phyloP scores from a whole-genome alignment of 176 grass and related monocot species.

The Hyparrhenia diplandra region DNA sequence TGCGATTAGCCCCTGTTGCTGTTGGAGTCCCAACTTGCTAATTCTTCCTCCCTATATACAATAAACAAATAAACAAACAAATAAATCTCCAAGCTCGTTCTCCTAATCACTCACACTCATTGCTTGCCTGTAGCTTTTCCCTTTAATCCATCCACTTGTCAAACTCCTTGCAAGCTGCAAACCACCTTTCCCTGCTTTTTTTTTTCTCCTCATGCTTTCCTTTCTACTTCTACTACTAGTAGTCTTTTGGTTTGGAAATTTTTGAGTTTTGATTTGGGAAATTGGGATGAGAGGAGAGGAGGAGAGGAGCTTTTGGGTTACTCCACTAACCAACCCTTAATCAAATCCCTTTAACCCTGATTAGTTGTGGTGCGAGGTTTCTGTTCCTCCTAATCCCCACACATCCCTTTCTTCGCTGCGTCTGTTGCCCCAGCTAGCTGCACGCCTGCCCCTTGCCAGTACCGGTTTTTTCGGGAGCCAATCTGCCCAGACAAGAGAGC shows the following conservation, averaged over 20 bases:
- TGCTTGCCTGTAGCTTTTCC: slow-evolving; percentile 1
- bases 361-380: slow-evolving; percentile 5
- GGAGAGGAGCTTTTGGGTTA: not conserved
- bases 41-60: too few relatives aligned
- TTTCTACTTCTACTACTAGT: too few relatives aligned
- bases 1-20: not conserved
- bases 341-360: not conserved
- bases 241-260: not conserved
- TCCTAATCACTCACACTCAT: not conserved
- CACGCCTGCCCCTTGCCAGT: too few relatives aligned
- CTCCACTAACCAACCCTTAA: not conserved
- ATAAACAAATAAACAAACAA: too few relatives aligned
- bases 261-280: too few relatives aligned
- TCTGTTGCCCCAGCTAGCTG: not conserved
- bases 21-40: not conserved
- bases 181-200: not conserved
- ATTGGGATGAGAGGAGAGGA: too few relatives aligned
- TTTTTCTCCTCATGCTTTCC: too few relatives aligned
- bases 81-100: not conserved
- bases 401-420: too few relatives aligned
- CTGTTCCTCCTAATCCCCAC: slow-evolving; percentile 16
- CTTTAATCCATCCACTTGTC: not conserved
- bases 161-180: slow-evolving; percentile 18
- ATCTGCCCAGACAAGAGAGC: not conserved
- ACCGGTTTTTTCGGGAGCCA: not conserved